phyloP scores from a whole-genome alignment of 176 grass and related monocot genomes.

The Microstegium vimineum region DNA sequence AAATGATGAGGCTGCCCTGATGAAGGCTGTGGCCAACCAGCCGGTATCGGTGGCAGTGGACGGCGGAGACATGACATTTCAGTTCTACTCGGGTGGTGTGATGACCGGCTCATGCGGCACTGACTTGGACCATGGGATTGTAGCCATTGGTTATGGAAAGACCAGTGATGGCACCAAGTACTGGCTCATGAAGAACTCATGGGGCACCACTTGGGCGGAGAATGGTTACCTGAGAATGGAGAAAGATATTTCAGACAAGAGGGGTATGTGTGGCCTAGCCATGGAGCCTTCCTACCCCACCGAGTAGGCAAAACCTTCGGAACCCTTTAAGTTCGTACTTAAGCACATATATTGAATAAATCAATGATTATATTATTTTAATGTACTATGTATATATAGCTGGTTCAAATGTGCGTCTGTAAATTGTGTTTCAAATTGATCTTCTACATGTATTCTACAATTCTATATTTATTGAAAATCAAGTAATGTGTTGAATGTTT shows the following conservation, averaged over 20 bases:
- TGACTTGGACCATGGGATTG: neutral
- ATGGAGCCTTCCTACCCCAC: conserved; percentile 3
- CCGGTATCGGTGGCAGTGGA: neutral
- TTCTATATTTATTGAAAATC: neutral
- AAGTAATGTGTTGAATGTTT: neutral
- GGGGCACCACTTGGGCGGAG: neutral
- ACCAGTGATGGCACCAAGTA: neutral
- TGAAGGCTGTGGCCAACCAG: neutral
- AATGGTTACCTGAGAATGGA: neutral
- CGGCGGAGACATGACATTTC: neutral
- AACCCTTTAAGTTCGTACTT: neutral
- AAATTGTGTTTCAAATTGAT: neutral
- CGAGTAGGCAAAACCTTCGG: neutral
- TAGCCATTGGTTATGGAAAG: neutral
- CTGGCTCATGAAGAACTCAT: neutral
- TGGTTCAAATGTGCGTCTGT: neutral
- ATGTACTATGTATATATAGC: neutral
- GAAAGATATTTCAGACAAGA: neutral
- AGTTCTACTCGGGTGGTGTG: neutral
- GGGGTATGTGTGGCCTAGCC: neutral
- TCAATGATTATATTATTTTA: neutral
- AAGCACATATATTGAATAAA: neutral
- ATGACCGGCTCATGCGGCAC: neutral
- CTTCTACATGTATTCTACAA: neutral
- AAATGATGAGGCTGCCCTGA: neutral